Evolutionary conservation across 208 protist genomes (phyloP).

Genomic region (Acanthamoeba quina): DNA sequence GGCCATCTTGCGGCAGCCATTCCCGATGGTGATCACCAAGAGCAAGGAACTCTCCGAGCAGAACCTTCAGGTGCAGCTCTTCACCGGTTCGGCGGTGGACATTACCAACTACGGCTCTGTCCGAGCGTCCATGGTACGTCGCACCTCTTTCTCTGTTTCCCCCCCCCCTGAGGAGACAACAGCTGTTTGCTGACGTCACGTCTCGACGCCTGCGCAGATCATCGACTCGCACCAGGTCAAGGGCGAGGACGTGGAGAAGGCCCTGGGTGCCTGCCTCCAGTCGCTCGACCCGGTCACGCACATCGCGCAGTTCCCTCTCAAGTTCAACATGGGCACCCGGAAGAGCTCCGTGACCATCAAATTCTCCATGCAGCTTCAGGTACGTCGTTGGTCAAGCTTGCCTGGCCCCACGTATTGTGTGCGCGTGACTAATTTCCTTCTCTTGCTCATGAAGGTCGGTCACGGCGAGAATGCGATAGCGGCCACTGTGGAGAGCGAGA

Average conservation of each 20-base stretch:
- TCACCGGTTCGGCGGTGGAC: slow-evolving; percentile 23
- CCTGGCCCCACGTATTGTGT: no score
- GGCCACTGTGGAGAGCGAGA: slow-evolving; percentile 63
- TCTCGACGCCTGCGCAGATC: slow-evolving; percentile 1
- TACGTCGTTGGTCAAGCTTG: background rate
- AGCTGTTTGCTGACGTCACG: background rate
- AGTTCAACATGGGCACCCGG: slow-evolving; percentile 71
- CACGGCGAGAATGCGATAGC: slow-evolving; percentile 42
- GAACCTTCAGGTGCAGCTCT: slow-evolving; percentile 64
- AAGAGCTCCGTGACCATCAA: slow-evolving; percentile 74
- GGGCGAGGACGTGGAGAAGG: slow-evolving; percentile 70
- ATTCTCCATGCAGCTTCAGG: slow-evolving; percentile 69
- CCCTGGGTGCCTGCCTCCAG: slow-evolving; percentile 53
- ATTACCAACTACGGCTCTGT: slow-evolving; percentile 45
- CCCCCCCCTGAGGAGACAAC: background rate
- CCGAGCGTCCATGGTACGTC: slow-evolving; percentile 44
- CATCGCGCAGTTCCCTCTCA: slow-evolving; percentile 71
- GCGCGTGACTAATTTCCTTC: no score
- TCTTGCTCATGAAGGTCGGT: slow-evolving; percentile 40
- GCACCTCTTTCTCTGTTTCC: background rate
- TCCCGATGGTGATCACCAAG: slow-evolving; percentile 72
- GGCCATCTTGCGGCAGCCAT: slow-evolving; percentile 54
- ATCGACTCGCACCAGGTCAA: slow-evolving; percentile 69
- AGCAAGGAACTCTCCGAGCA: slow-evolving; percentile 68
- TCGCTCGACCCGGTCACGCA: slow-evolving; percentile 41